Evolutionary conservation across 768 basidiomycete genomes (phyloP).

Genomic region (Russula compacta): DNA sequence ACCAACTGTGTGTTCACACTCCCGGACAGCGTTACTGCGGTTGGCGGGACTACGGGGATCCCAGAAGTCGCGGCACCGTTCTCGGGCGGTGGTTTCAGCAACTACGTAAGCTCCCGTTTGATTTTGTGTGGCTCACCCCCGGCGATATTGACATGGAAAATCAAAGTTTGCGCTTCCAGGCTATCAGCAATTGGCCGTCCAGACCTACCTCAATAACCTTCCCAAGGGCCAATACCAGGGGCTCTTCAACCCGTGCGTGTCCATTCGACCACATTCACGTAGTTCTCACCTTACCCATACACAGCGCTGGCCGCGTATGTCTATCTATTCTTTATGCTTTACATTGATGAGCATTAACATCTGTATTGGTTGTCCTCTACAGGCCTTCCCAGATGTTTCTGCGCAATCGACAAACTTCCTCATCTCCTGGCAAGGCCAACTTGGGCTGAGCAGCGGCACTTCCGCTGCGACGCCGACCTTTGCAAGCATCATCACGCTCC

Average conservation of each 20-base stretch:
- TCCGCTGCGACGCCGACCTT: conserved; percentile 59
- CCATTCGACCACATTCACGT: background rate
- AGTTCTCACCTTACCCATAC: background rate
- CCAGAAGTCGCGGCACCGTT: conserved; percentile 54
- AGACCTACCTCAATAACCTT: conserved; percentile 34
- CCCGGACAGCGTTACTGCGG: conserved; percentile 51
- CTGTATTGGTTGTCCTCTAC: conserved; percentile 14
- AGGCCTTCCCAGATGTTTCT: conserved; percentile 57
- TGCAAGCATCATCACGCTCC: conserved; percentile 50
- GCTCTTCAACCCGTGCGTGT: conserved; percentile 53
- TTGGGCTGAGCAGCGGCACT: conserved; percentile 38
- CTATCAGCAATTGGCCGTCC: conserved; percentile 42
- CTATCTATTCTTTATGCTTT: background rate
- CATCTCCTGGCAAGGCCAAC: conserved; percentile 30
- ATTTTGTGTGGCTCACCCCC: background rate
- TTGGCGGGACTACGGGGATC: conserved; percentile 53
- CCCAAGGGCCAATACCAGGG: conserved; percentile 40
- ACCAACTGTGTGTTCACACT: background rate
- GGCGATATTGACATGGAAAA: conserved; percentile 23
- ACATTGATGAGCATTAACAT: background rate
- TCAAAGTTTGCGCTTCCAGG: conserved; percentile 40
- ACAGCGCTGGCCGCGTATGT: conserved; percentile 42
- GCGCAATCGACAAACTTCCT: conserved; percentile 46
- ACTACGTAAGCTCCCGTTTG: conserved; percentile 37
- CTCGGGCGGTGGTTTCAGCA: conserved; percentile 70